Conservation (phyloP, 2,329 filamentous ascomycete genomes). For the Epichloe aotearoae region DNA sequence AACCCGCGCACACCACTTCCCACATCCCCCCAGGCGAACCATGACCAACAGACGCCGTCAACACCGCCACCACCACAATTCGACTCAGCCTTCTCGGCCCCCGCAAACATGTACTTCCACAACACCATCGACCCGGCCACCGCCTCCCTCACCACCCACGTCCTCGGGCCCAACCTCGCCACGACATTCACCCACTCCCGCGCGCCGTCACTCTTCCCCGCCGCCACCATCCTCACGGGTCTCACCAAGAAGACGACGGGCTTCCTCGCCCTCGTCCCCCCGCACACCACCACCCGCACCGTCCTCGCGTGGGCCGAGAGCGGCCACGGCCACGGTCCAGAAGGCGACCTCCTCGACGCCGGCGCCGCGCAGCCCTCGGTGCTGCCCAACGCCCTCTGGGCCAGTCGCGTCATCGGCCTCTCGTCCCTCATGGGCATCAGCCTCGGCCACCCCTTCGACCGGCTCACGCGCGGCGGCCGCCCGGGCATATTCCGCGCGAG, state of each 20-base stretch:
- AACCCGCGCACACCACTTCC: neutral
- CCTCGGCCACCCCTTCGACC: slow-evolving; percentile 18
- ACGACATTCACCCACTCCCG: slow-evolving; percentile 17
- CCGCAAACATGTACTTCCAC: slow-evolving; percentile 18
- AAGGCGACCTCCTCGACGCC: slow-evolving; percentile 18
- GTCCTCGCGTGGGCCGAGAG: slow-evolving; percentile 21
- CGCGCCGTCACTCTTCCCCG: slow-evolving; percentile 3
- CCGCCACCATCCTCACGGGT: slow-evolving; percentile 1
- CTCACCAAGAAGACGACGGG: slow-evolving; percentile 20
- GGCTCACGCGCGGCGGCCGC: neutral
- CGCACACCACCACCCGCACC: slow-evolving; percentile 7
- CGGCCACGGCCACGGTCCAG: slow-evolving; percentile 17
- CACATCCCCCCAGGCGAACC: neutral
- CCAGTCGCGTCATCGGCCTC: slow-evolving; percentile 15
- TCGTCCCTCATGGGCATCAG: slow-evolving; percentile 17
- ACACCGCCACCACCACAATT: slow-evolving; percentile 7
- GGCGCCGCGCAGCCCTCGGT: slow-evolving; percentile 5
- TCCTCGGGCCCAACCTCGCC: slow-evolving; percentile 19
- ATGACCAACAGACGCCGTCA: neutral
- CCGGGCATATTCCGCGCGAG: slow-evolving; percentile 19
- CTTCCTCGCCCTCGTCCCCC: slow-evolving; percentile 16
- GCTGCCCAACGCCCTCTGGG: slow-evolving; percentile 21
- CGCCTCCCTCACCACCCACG: slow-evolving; percentile 16
- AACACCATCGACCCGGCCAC: slow-evolving; percentile 15
- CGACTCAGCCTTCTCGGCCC: slow-evolving; percentile 9